These are phyloP conservation scores for Thermomyces lanuginosus DNA, from an alignment of 2,329 filamentous ascomycete genomes.

Conservation along the genomic window DNA sequence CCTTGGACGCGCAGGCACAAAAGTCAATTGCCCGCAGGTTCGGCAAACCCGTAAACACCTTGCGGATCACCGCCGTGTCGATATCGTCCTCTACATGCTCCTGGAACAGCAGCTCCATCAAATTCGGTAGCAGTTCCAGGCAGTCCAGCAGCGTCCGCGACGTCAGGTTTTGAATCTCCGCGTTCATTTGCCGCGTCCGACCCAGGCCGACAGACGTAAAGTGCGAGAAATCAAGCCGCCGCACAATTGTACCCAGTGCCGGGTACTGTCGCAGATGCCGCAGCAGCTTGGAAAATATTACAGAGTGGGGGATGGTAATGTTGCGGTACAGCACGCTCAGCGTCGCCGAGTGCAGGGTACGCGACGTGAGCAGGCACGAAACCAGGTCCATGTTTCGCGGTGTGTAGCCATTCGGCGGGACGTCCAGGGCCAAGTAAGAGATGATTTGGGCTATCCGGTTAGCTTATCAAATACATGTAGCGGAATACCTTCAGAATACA, in stretches of 20 bases:
- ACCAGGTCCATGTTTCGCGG: slow-evolving; percentile 65
- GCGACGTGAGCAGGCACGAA: slow-evolving; percentile 60
- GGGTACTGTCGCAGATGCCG: slow-evolving; percentile 50
- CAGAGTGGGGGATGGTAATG: slow-evolving; percentile 68
- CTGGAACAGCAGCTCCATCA: slow-evolving; percentile 64
- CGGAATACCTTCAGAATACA: slow-evolving; percentile 18
- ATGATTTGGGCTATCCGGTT: slow-evolving; percentile 48
- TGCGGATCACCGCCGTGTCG: slow-evolving; percentile 48
- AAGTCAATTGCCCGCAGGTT: slow-evolving; percentile 55
- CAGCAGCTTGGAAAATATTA: slow-evolving; percentile 69
- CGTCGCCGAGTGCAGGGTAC: slow-evolving; percentile 54
- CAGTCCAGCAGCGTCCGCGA: slow-evolving; percentile 55
- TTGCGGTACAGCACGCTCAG: slow-evolving; percentile 60
- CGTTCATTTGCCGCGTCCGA: slow-evolving; percentile 56
- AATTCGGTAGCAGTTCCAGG: slow-evolving; percentile 52
- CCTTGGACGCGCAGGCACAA: slow-evolving; percentile 53
- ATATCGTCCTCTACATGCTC: slow-evolving; percentile 69
- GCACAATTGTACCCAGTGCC: slow-evolving; percentile 56
- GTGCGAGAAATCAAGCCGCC: slow-evolving; percentile 69
- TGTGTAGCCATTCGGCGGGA: slow-evolving; percentile 57
- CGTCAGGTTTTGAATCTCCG: slow-evolving; percentile 60
- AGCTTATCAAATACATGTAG: slow-evolving; percentile 2
- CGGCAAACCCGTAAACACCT: slow-evolving; percentile 52
- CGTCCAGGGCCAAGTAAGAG: slow-evolving; percentile 55
- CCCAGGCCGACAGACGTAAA: slow-evolving; percentile 69